Percentiles rank a stretch among this genome's conserved stretches.
Conservation (phyloP, 371 early-diverging fungal species). For the Zychaea mexicana region DNA sequence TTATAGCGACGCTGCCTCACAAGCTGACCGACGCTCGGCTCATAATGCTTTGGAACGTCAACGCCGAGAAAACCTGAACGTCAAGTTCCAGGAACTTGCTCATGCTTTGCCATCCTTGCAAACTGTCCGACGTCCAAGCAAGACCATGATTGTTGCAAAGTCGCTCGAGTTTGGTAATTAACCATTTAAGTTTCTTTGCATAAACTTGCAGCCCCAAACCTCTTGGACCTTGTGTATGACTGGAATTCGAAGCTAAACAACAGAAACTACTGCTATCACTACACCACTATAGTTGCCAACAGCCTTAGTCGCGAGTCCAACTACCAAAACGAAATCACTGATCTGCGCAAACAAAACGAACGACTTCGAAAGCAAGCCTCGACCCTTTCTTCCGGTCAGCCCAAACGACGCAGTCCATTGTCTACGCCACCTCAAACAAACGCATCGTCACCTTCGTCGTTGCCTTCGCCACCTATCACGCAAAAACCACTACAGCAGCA, state of each 20-base stretch:
- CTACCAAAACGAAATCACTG: slow-evolving; percentile 26
- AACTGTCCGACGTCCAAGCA: slow-evolving; percentile 74
- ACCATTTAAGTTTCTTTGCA: not conserved
- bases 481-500: not conserved
- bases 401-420: not conserved
- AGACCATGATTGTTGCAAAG: slow-evolving; percentile 77
- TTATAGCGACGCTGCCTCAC: slow-evolving; percentile 8
- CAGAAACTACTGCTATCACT: too few relatives aligned
- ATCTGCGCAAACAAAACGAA: slow-evolving; percentile 35
- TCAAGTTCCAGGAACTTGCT: slow-evolving; percentile 79
- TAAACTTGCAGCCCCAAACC: too few relatives aligned
- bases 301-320: slow-evolving; percentile 24
- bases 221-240: too few relatives aligned
- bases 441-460: not conserved
- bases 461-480: not conserved
- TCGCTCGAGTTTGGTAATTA: slow-evolving; percentile 64
- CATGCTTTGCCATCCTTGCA: slow-evolving; percentile 75
- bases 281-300: not conserved
- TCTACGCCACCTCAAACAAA: not conserved
- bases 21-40: slow-evolving; percentile 52
- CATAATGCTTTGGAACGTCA: slow-evolving; percentile 85
- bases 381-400: not conserved
- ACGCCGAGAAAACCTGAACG: slow-evolving; percentile 76
- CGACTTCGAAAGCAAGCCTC: slow-evolving; percentile 33
- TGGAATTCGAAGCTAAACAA: too few relatives aligned